Evolutionary conservation across 108 stramenopile genomes (phyloP), one percentile per base, ranked within the genome.

Genomic region (Fistulifera pelliculosa): DNA sequence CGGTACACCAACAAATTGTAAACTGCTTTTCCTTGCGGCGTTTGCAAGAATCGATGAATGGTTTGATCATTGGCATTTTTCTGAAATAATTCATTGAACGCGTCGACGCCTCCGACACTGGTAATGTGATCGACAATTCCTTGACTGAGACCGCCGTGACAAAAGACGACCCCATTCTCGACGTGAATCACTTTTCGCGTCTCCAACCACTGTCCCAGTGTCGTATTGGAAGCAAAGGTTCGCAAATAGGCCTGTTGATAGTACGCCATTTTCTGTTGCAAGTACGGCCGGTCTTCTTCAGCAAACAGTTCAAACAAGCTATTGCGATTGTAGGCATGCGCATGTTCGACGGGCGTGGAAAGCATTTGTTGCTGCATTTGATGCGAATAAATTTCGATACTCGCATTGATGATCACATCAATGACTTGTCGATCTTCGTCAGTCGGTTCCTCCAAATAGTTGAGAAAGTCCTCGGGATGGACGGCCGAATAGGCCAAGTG

Each of bases 401-500:
- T 47, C n/a, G 75, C 76, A 49, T 74, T 72, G 48, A 60, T 71
- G 8, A 80, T 43, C 25, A 64, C 68, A 59, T 80, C 71, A 7
- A 80, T 42, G 2, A 77, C 73, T 4, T 76, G 40, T n/a, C 68
- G 61, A 52, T 54, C 31, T 26, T 24, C 23, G 8, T 80, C 74
- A 2, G 62, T 52, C 15, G 40, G 28, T 38, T 80, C 78, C n/a
- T 73, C 10, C 8, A 74, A 28, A 47, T 74, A 80, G 40, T 72
- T 73, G 54, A 70, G 61, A 61, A 71, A 71, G 26, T 80, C 79
- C 18, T 66, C 69, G 1, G 79, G 79, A 48, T 80, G 79, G 6
- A 80, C 73, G 1, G 64, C 64, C 1, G 79, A 69, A 52, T 76
- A 76, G 0, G 75, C 67, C 43, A 71, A 61, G 16, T 61, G 41